These are phyloP conservation scores for Termitomyces bulborhizus DNA, from an alignment of 768 basidiomycete species.

Conservation along the genomic window DNA sequence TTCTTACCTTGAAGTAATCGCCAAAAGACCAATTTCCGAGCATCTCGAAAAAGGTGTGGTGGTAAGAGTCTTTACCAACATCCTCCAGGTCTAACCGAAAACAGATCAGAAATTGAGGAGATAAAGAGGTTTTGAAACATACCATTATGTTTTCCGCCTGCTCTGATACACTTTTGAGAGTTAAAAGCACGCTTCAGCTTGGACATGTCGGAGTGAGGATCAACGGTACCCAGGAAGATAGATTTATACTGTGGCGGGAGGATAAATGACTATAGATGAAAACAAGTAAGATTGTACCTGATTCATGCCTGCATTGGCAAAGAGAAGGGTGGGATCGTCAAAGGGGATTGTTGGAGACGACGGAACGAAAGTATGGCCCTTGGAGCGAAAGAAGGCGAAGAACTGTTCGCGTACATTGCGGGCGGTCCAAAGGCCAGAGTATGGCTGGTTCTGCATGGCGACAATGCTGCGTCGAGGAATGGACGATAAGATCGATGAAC, in stretches of 20 bases:
- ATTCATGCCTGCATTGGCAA: constrained; percentile 98
- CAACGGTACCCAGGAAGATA: constrained; percentile 96
- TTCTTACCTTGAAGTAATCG: constrained; percentile 92
- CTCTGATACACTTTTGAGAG: constrained; percentile 96
- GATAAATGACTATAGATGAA: background rate
- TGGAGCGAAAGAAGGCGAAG: constrained; percentile 80
- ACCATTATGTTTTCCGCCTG: constrained; percentile 99
- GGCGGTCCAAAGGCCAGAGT: constrained; percentile 68
- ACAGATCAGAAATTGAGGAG: background rate
- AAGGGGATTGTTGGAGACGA: constrained; percentile 93
- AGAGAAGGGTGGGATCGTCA: constrained; percentile 95
- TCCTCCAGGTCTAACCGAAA: constrained; percentile 80
- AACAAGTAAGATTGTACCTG: constrained; percentile 42
- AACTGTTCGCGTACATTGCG: constrained; percentile 79
- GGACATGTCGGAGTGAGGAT: constrained; percentile 87
- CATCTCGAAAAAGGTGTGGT: constrained; percentile 99
- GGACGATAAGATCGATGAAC: constrained; percentile 19
- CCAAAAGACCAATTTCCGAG: constrained; percentile 99
- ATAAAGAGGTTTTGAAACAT: background rate
- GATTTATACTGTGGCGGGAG: constrained; percentile 70
- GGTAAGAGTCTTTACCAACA: constrained; percentile 97
- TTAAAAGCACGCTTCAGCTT: constrained; percentile 93
- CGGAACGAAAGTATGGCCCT: constrained; percentile 82
- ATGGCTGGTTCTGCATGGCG: constrained; percentile 31
- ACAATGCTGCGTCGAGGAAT: constrained; percentile 9